phyloP scores from a whole-genome alignment of 2,329 filamentous ascomycete species.

The Cladobotryum mycophilum region DNA sequence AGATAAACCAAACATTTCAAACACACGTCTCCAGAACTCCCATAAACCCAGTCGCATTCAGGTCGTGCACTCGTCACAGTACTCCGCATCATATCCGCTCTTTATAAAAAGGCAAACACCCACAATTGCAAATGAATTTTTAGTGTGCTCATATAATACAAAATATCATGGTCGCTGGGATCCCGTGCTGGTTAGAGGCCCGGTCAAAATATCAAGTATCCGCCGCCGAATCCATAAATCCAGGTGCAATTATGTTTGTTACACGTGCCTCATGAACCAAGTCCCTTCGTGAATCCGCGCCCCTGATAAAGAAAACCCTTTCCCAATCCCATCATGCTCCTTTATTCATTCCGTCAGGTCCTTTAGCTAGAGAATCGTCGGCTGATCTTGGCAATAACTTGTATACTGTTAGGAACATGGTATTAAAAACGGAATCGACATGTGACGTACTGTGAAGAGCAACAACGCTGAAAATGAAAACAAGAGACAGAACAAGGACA shows the following conservation, averaged over 20 bases:
- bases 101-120: too few species aligned
- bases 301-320: slow-evolving; percentile 5
- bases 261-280: slow-evolving; percentile 1
- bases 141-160: slow-evolving; percentile 12
- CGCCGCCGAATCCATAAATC: slow-evolving; percentile 9
- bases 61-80: too few species aligned
- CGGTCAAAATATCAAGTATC: slow-evolving; percentile 4
- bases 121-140: slow-evolving; percentile 1
- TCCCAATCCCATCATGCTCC: not conserved
- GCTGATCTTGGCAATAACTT: slow-evolving; percentile 93
- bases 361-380: slow-evolving; percentile 70
- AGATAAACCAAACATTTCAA: too few species aligned
- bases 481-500: slow-evolving; percentile 89
- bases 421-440: too few species aligned
- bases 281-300: slow-evolving; percentile 3
- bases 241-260: not conserved
- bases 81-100: too few species aligned
- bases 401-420: slow-evolving; percentile 16
- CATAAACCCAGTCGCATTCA: too few species aligned
- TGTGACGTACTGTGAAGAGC: slow-evolving; percentile 80
- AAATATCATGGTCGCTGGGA: slow-evolving; percentile 11
- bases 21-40: too few species aligned
- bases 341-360: not conserved
- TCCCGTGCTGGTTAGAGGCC: slow-evolving; percentile 9
- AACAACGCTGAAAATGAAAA: slow-evolving; percentile 98